A percentile compares a stretch with the other conserved stretches of the same genome.
Conservation (phyloP, 164 flowering plant species). For the Echeveria elegans region DNA sequence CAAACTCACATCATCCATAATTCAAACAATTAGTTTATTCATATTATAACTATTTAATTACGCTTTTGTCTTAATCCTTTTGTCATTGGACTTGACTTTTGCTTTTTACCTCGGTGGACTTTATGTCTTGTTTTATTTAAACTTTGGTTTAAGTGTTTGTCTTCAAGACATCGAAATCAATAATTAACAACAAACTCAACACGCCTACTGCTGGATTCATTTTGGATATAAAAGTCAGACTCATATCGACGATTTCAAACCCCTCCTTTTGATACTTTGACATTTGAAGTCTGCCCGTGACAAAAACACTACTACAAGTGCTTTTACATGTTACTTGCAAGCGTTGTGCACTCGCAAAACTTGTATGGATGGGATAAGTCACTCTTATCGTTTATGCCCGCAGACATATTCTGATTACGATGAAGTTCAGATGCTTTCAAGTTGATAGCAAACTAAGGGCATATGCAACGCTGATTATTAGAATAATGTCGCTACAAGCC, state of each 20-base stretch:
- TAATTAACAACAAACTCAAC: not conserved
- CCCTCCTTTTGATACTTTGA: slow-evolving; percentile 1
- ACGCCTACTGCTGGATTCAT: not conserved
- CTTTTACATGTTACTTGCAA: too few relatives aligned
- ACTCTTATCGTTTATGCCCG: too few relatives aligned
- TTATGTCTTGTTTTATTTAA: not conserved
- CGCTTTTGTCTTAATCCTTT: not conserved
- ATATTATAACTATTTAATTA: too few relatives aligned
- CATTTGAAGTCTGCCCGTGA: slow-evolving; percentile 5
- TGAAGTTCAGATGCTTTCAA: too few relatives aligned
- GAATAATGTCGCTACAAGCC: too few relatives aligned
- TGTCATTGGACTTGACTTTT: not conserved
- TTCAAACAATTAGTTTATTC: too few relatives aligned
- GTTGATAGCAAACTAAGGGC: too few relatives aligned
- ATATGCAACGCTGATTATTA: too few relatives aligned
- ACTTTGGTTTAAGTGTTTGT: not conserved
- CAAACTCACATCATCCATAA: not conserved
- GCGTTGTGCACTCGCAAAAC: too few relatives aligned
- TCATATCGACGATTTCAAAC: slow-evolving; percentile 4
- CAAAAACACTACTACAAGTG: not conserved
- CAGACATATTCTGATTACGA: too few relatives aligned
- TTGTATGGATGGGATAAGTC: too few relatives aligned
- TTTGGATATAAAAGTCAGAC: not conserved
- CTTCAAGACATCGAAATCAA: not conserved
- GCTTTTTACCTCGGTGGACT: not conserved